A percentile compares a stretch with the other conserved stretches of the same genome.
Evolutionary conservation across 176 grass and related monocot genomes (phyloP).

Genomic region (Metroxylon sagu): DNA sequence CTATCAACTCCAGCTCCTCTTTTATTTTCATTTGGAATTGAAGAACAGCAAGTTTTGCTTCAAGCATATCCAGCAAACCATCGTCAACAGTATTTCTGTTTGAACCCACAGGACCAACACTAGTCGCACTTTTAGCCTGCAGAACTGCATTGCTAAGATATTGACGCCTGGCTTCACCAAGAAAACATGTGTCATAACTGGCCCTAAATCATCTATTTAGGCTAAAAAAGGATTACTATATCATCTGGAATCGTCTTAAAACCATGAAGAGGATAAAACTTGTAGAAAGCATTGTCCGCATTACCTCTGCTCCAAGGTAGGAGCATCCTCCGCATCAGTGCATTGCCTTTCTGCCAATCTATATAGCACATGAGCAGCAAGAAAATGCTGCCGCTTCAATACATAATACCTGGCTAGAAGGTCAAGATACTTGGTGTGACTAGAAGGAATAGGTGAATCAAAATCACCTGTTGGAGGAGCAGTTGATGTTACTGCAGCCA

Average conservation of each 20-base stretch:
- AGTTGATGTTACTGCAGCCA: slow-evolving; percentile 29
- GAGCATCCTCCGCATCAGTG: slow-evolving; percentile 55
- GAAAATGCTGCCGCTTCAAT: slow-evolving; percentile 72
- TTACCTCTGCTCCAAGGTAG: slow-evolving; percentile 72
- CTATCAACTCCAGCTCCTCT: slow-evolving; percentile 62
- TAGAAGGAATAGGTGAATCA: slow-evolving; percentile 36
- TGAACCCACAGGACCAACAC: slow-evolving; percentile 20
- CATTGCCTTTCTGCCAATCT: slow-evolving; percentile 86
- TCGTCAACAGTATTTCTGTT: slow-evolving; percentile 62
- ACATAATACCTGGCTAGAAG: slow-evolving; percentile 83
- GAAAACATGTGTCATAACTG: slow-evolving; percentile 22
- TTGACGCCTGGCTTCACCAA: slow-evolving; percentile 48
- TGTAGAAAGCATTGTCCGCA: slow-evolving; percentile 20
- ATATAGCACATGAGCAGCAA: slow-evolving; percentile 71
- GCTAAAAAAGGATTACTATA: too few relatives aligned
- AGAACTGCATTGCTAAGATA: slow-evolving; percentile 87
- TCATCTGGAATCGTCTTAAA: background rate
- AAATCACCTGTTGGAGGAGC: slow-evolving; percentile 29
- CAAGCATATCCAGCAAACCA: slow-evolving; percentile 81
- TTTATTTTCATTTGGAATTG: slow-evolving; percentile 95
- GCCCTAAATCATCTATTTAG: too few relatives aligned
- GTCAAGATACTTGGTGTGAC: slow-evolving; percentile 70
- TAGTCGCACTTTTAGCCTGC: slow-evolving; percentile 77
- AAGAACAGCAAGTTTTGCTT: slow-evolving; percentile 86
- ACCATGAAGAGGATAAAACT: slow-evolving; percentile 8